Evolutionary conservation across 208 protist species (phyloP).

Genomic region (Strigomonas culicis): DNA sequence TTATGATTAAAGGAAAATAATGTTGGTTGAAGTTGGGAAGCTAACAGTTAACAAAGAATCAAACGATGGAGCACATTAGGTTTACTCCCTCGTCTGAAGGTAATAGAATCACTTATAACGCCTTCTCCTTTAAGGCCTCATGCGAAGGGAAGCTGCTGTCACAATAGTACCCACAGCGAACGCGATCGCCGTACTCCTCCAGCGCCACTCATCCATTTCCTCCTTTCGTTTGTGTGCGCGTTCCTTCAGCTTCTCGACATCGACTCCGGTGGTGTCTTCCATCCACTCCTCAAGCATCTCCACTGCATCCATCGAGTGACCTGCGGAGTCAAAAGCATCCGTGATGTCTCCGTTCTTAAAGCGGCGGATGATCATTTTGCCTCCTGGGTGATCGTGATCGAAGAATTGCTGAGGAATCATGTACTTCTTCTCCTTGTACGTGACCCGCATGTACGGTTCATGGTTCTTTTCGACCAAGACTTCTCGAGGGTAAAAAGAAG

Average conservation of each 20-base stretch:
- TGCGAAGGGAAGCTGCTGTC: not conserved
- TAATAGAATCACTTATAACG: too few relatives aligned
- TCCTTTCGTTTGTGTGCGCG: not conserved
- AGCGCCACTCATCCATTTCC: not conserved
- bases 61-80: not conserved
- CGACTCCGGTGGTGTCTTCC: not conserved
- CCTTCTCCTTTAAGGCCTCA: not conserved
- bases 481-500: not conserved
- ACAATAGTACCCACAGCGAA: not conserved
- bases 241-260: not conserved
- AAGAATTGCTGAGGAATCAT: slow-evolving; percentile 26
- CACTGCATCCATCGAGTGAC: slow-evolving; percentile 31
- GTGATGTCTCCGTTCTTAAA: slow-evolving; percentile 30
- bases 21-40: not conserved
- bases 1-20: not conserved
- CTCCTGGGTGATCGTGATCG: slow-evolving; percentile 33
- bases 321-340: slow-evolving; percentile 27
- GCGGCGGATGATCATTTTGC: slow-evolving; percentile 20
- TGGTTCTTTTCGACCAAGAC: not conserved
- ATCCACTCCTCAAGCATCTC: slow-evolving; percentile 30
- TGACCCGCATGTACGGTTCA: slow-evolving; percentile 17
- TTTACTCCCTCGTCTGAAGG: not conserved
- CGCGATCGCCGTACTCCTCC: not conserved
- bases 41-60: not conserved
- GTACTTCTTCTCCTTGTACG: slow-evolving; percentile 31